Conservation (phyloP, 106 monocot species). For the Allium cepa region DNA sequence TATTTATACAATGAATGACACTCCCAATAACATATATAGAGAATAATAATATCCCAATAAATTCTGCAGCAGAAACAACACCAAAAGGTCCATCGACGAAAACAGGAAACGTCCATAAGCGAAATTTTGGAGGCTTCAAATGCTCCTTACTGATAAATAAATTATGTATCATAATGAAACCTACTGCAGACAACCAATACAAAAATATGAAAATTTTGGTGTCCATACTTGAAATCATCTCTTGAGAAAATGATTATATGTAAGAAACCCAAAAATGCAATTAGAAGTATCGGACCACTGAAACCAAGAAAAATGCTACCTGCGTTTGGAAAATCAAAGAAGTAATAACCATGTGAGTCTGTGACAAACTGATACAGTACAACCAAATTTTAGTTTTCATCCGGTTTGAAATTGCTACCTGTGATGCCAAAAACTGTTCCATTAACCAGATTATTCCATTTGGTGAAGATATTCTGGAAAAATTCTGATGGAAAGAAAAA, state of each 20-base stretch:
- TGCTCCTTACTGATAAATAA: constrained; percentile 36
- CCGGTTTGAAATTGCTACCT: constrained; percentile 14
- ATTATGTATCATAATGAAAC: too few relatives aligned
- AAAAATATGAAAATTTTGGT: neutral
- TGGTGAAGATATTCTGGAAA: constrained; percentile 2
- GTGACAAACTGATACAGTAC: neutral
- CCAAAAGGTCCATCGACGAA: constrained; percentile 82
- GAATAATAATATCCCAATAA: constrained; percentile 70
- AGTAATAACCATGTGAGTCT: neutral
- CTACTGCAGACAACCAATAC: too few relatives aligned
- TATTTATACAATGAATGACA: constrained; percentile 20
- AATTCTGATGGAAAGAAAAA: constrained; percentile 30
- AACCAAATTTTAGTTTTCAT: too few relatives aligned
- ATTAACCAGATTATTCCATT: constrained; percentile 6
- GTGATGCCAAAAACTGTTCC: constrained; percentile 42
- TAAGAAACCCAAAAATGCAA: constrained; percentile 59
- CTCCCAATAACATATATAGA: constrained; percentile 50
- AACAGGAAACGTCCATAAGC: constrained; percentile 80
- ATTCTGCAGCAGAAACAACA: constrained; percentile 74
- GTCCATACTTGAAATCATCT: constrained; percentile 31
- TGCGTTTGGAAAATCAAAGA: constrained; percentile 14
- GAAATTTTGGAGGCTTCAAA: constrained; percentile 35
- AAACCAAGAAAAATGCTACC: constrained; percentile 60
- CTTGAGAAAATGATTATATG: constrained; percentile 41
- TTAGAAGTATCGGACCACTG: constrained; percentile 52